These are phyloP conservation scores for Haplosporangium sp. DNA, from an alignment of 371 early-diverging fungal genomes.

Conservation along the genomic window DNA sequence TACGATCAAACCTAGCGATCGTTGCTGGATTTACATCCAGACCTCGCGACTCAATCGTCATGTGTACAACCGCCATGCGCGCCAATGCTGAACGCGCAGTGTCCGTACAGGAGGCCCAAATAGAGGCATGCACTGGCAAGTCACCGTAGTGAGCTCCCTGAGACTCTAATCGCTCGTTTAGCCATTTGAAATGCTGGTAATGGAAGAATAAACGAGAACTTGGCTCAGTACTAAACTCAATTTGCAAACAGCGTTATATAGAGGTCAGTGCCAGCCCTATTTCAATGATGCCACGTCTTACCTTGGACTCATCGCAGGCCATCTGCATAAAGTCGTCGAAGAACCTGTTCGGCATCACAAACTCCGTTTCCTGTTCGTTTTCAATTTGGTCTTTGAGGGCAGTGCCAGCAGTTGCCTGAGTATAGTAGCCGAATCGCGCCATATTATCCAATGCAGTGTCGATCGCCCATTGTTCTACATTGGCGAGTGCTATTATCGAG, in stretches of 20 bases:
- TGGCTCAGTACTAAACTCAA: neutral
- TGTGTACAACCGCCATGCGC: conserved; percentile 67
- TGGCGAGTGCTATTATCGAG: conserved; percentile 61
- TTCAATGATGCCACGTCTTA: conserved; percentile 2
- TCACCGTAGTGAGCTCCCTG: conserved; percentile 63
- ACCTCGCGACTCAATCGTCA: conserved; percentile 73
- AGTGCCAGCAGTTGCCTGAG: conserved; percentile 42
- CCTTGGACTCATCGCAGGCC: conserved; percentile 66
- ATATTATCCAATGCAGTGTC: conserved; percentile 70
- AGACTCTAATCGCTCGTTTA: conserved; percentile 59
- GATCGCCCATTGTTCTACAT: conserved; percentile 73
- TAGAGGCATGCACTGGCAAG: conserved; percentile 63
- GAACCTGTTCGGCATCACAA: conserved; percentile 57
- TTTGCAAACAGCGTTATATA: neutral
- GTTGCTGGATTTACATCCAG: conserved; percentile 71
- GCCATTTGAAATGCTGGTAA: conserved; percentile 58
- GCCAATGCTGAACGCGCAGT: conserved; percentile 57
- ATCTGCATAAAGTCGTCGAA: conserved; percentile 67
- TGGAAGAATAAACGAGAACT: neutral
- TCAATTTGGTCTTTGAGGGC: conserved; percentile 17
- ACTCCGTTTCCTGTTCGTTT: conserved; percentile 25
- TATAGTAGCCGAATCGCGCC: conserved; percentile 55
- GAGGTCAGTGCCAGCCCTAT: neutral
- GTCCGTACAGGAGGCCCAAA: conserved; percentile 68
- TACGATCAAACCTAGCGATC: conserved; percentile 61